Conservation (phyloP, 2,329 filamentous ascomycete genomes). For the Penicillium concentricum region DNA sequence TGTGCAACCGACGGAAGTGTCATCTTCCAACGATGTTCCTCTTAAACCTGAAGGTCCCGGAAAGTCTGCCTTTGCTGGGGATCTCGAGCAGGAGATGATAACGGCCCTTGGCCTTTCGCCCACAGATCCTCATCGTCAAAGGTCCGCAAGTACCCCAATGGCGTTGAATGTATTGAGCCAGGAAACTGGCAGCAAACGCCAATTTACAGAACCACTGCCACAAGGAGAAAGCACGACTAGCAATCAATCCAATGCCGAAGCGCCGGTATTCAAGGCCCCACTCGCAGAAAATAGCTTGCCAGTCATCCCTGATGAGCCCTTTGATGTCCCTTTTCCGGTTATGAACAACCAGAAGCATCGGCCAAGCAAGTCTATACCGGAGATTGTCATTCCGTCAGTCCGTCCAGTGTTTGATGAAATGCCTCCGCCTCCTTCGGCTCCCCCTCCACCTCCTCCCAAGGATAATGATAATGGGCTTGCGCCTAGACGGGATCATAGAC, state of each 20-base stretch:
- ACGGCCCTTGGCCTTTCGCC: constrained; percentile 24
- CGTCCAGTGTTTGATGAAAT: constrained; percentile 15
- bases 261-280: not conserved
- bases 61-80: constrained; percentile 7
- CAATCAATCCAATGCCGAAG: not conserved
- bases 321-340: not conserved
- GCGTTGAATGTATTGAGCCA: not conserved
- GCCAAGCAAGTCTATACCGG: not conserved
- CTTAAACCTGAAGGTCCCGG: not conserved
- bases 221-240: not conserved
- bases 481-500: constrained; percentile 8
- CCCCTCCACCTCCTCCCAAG: constrained; percentile 10
- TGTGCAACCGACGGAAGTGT: not conserved
- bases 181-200: not conserved
- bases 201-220: not conserved
- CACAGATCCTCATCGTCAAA: constrained; percentile 6
- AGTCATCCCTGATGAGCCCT: constrained; percentile 2
- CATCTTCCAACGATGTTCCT: not conserved
- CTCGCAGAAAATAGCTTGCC: constrained; percentile 8
- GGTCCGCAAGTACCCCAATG: constrained; percentile 2
- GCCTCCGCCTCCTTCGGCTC: constrained; percentile 4
- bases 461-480: constrained; percentile 5
- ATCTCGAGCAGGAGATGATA: constrained; percentile 24
- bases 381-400: constrained; percentile 9
- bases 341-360: not conserved